phyloP scores from a whole-genome alignment of 1,284 basidiomycete species.

The Rhodotorula mucilaginosa region DNA sequence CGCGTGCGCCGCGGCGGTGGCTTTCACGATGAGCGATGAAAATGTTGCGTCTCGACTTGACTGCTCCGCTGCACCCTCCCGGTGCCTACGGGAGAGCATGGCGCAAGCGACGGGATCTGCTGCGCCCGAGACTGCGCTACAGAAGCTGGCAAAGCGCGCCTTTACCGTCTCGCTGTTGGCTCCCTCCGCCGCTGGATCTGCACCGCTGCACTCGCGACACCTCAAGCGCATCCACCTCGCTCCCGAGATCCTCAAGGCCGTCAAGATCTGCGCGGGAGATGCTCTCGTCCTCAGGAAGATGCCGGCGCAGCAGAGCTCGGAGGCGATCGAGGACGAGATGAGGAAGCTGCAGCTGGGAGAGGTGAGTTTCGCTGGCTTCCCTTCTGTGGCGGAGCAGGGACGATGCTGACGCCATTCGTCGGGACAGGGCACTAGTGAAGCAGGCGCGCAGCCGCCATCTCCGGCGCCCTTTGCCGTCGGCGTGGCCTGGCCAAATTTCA shows the following conservation, averaged over 20 bases:
- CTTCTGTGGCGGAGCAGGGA: background rate
- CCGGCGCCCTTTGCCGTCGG: constrained; percentile 37
- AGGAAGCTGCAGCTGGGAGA: constrained; percentile 23
- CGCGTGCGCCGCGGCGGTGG: background rate
- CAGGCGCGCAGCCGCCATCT: background rate
- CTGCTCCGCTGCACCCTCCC: too few species aligned
- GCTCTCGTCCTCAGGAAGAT: constrained; percentile 59
- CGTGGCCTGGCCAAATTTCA: constrained; percentile 46
- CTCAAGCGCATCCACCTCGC: constrained; percentile 62
- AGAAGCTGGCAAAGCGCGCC: constrained; percentile 30
- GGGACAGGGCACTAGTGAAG: background rate
- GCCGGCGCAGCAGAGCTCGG: constrained; percentile 56
- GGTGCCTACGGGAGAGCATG: background rate
- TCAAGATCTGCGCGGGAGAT: constrained; percentile 68
- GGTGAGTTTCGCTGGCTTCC: constrained; percentile 17
- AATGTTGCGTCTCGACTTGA: background rate
- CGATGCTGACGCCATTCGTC: background rate
- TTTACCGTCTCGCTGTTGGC: constrained; percentile 20
- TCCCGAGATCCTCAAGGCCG: constrained; percentile 61
- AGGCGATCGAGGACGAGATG: constrained; percentile 30
- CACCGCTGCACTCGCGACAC: constrained; percentile 25
- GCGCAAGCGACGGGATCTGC: background rate
- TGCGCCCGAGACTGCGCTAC: constrained; percentile 14
- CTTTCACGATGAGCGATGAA: background rate
- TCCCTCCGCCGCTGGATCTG: background rate